Conservation (phyloP, 2,329 filamentous ascomycete genomes). For the Akanthomyces lecanii region DNA sequence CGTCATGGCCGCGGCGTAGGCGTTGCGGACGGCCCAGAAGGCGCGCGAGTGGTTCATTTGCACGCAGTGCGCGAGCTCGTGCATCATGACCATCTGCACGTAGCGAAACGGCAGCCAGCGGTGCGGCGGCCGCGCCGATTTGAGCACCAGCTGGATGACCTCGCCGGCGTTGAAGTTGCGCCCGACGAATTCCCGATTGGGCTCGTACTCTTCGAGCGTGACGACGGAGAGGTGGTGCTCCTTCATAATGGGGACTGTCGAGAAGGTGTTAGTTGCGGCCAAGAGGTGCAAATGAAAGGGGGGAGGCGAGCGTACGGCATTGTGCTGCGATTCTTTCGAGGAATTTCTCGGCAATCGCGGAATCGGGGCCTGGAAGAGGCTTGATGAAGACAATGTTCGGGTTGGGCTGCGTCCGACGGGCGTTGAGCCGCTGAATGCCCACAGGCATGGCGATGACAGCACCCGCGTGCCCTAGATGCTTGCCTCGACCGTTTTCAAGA, state of each 20-base stretch:
- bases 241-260: slow-evolving; percentile 63
- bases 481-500: no score
- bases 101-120: slow-evolving; percentile 78
- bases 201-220: slow-evolving; percentile 74
- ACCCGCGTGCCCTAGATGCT: background rate
- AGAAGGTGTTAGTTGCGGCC: background rate
- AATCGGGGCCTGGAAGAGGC: slow-evolving; percentile 61
- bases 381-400: slow-evolving; percentile 81
- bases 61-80: slow-evolving; percentile 82
- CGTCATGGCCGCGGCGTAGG: slow-evolving; percentile 67
- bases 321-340: slow-evolving; percentile 75
- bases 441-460: slow-evolving; percentile 59
- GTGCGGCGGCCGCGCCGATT: slow-evolving; percentile 52
- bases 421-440: slow-evolving; percentile 75
- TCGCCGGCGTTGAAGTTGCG: slow-evolving; percentile 90
- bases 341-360: slow-evolving; percentile 62
- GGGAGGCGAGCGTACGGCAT: slow-evolving; percentile 50
- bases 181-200: slow-evolving; percentile 78
- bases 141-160: slow-evolving; percentile 78
- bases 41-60: slow-evolving; percentile 84
- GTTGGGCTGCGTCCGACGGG: slow-evolving; percentile 69
- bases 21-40: slow-evolving; percentile 77
- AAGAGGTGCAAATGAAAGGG: background rate
- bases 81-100: slow-evolving; percentile 95
- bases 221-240: slow-evolving; percentile 60